A percentile compares a stretch with the other conserved stretches of the same genome.
Evolutionary conservation across 345 rosid genomes (phyloP).

Genomic region (Trapa incisa): DNA sequence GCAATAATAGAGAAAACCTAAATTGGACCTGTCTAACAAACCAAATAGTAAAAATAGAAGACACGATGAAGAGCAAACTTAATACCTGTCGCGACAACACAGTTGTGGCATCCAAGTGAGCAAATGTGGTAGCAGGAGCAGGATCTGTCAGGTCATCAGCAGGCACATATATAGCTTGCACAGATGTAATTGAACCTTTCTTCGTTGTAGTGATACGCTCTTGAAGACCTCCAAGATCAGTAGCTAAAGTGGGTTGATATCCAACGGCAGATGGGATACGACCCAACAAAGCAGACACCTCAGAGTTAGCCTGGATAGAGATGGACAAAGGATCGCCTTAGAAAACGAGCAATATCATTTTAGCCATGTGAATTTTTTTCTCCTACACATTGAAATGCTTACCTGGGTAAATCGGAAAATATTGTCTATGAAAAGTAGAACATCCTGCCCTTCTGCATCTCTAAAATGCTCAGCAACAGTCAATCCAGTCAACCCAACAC

Average conservation of each 20-base stretch:
- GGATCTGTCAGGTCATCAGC: constrained; percentile 99
- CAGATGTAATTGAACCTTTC: constrained; percentile 96
- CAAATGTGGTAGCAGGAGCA: constrained; percentile 94
- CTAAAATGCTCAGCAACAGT: constrained; percentile 98
- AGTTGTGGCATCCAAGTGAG: constrained; percentile 98
- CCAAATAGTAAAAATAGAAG: background rate
- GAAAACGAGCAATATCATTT: background rate
- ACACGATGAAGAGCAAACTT: background rate
- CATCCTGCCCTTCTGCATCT: constrained; percentile 99
- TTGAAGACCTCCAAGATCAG: constrained; percentile 98
- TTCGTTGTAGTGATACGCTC: constrained; percentile 97
- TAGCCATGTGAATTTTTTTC: background rate
- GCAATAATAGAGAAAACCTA: background rate
- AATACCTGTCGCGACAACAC: constrained; percentile 89
- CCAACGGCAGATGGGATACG: constrained; percentile 99
- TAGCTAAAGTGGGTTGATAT: constrained; percentile 95
- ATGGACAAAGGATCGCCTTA: background rate
- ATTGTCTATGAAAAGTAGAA: constrained; percentile 87
- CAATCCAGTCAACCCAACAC: constrained; percentile 96
- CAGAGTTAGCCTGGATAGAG: constrained; percentile 67
- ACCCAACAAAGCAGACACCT: constrained; percentile 97
- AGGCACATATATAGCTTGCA: constrained; percentile 97
- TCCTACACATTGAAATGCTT: background rate
- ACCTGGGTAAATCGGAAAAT: constrained; percentile 97
- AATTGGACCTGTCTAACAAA: background rate